Evolutionary conservation across 495 filamentous ascomycete species (phyloP).

Genomic region (Penicillium diatomitis): DNA sequence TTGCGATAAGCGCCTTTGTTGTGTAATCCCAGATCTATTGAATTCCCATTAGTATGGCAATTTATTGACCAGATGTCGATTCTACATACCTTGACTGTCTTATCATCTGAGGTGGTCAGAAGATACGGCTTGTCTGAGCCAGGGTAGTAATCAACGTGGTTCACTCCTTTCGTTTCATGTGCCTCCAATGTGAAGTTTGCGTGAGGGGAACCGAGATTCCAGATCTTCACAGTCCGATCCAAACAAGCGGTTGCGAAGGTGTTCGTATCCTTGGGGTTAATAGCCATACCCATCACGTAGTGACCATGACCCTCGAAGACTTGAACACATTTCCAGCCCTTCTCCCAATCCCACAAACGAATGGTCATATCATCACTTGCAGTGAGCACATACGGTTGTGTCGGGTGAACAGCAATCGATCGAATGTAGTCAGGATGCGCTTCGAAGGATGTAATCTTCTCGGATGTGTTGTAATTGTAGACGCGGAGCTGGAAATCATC

Average conservation of each 20-base stretch:
- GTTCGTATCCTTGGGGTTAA: conserved; percentile 98
- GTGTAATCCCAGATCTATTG: conserved; percentile 84
- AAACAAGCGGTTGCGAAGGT: conserved; percentile 95
- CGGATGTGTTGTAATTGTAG: conserved; percentile 98
- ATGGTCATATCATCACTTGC: conserved; percentile 99
- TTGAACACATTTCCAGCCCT: conserved; percentile 94
- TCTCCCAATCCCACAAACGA: conserved; percentile 99
- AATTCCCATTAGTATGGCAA: no score
- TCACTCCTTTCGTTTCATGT: conserved; percentile 96
- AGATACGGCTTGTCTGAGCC: conserved; percentile 95
- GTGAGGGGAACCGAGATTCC: conserved; percentile 82
- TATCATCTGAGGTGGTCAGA: conserved; percentile 91
- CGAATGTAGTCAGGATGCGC: conserved; percentile 99
- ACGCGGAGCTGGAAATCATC: conserved; percentile 97
- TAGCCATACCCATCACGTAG: conserved; percentile 99
- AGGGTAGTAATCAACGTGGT: conserved; percentile 96
- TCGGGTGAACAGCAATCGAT: conserved; percentile 93
- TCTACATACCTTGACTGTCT: conserved; percentile 62
- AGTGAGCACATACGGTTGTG: conserved; percentile 91
- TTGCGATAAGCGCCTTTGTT: conserved; percentile 93
- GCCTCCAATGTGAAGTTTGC: conserved; percentile 95
- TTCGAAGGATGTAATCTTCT: conserved; percentile 98
- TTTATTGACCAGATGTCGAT: no score
- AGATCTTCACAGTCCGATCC: conserved; percentile 96
- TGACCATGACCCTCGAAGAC: conserved; percentile 97